Conservation (phyloP, 352 stramenopile genomes). For the Globisporangium camurandrum region DNA sequence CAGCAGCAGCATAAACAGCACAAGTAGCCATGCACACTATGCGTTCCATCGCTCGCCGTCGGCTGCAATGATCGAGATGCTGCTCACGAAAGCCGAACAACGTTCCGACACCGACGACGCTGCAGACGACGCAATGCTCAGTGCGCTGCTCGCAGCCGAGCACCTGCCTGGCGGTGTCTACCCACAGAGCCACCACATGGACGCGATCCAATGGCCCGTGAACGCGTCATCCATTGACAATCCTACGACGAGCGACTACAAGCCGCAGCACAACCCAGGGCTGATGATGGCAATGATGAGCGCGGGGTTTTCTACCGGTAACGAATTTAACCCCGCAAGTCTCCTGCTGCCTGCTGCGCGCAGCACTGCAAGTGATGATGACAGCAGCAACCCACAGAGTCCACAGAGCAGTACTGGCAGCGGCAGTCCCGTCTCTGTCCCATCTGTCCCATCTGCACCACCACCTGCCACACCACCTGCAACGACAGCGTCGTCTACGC, state of each 20-base stretch:
- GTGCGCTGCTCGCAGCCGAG: conserved; percentile 8
- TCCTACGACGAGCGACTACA: conserved; percentile 1
- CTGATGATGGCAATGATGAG: conserved; percentile 16
- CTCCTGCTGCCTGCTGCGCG: conserved; percentile 6
- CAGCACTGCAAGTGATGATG: too few relatives aligned
- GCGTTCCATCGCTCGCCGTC: not conserved
- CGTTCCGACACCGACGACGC: conserved; percentile 9
- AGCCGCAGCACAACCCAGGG: conserved; percentile 10
- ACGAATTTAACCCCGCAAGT: conserved; percentile 10
- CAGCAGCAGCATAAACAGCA: too few relatives aligned
- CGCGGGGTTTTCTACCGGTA: conserved; percentile 10
- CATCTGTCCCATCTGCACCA: not conserved
- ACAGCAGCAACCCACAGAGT: too few relatives aligned
- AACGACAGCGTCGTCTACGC: conserved; percentile 13
- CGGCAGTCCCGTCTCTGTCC: not conserved
- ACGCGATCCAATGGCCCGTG: not conserved
- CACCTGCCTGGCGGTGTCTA: too few relatives aligned
- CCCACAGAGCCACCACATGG: not conserved
- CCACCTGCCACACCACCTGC: conserved; percentile 11
- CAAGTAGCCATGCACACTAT: not conserved
- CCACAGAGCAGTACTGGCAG: conserved; percentile 2
- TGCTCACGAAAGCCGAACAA: too few relatives aligned
- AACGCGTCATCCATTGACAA: too few relatives aligned
- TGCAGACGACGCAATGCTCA: conserved; percentile 3
- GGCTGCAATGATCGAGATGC: not conserved